Evolutionary conservation across 2,329 filamentous ascomycete species (phyloP).

Genomic region (Colletotrichum plurivorum): DNA sequence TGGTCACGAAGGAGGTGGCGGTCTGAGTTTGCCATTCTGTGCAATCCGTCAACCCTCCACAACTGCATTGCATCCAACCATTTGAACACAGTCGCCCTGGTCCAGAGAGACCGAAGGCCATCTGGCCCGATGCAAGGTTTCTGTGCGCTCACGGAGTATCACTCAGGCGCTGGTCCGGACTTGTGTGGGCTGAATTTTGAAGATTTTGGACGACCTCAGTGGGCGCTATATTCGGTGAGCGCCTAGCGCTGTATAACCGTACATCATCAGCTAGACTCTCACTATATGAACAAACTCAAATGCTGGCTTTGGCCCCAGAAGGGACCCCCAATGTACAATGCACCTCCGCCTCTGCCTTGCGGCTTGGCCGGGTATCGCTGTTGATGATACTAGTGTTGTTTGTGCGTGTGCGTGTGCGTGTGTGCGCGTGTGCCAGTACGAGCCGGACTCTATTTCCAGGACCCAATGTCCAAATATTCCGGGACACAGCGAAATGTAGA

Average conservation of each 20-base stretch:
- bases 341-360: conserved; percentile 26
- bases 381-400: conserved; percentile 37
- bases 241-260: conserved; percentile 23
- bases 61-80: no score
- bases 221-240: conserved; percentile 17
- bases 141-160: no score
- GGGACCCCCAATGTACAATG: conserved; percentile 28
- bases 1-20: conserved; percentile 46
- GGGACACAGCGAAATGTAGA: conserved; percentile 13
- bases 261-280: conserved; percentile 12
- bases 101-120: no score
- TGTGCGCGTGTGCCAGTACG: conserved; percentile 16
- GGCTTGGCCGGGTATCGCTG: conserved; percentile 37
- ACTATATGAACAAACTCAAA: conserved; percentile 21
- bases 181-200: no score
- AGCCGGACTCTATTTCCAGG: conserved; percentile 38
- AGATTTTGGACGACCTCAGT: not conserved
- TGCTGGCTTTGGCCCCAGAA: not conserved
- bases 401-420: not conserved
- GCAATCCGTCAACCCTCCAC: not conserved
- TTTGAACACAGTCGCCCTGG: no score
- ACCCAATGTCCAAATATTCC: conserved; percentile 28
- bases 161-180: no score
- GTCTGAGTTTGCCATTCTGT: conserved; percentile 1
- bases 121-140: no score